A percentile compares a stretch with the other conserved stretches of the same genome.
These are phyloP conservation scores for Gloeostereum incarnatum DNA, from an alignment of 768 basidiomycete species.

Conservation along the genomic window DNA sequence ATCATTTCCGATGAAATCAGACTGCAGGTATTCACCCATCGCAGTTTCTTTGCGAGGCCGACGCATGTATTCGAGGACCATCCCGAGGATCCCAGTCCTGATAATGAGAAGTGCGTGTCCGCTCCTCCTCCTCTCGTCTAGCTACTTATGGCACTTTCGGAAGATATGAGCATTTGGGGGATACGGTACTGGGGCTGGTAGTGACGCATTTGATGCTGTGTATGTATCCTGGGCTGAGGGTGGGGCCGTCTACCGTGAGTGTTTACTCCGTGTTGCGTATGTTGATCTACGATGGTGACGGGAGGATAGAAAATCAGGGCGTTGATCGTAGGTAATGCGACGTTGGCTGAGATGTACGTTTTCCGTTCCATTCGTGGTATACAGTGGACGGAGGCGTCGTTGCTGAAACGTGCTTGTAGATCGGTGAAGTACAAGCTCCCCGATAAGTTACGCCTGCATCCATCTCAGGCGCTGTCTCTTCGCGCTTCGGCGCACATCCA, in stretches of 20 bases:
- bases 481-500: conserved; percentile 63
- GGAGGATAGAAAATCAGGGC: conserved; percentile 63
- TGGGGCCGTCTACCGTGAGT: conserved; percentile 70
- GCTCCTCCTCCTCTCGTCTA: neutral
- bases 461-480: conserved; percentile 64
- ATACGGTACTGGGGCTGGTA: conserved; percentile 58
- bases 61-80: conserved; percentile 72
- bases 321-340: conserved; percentile 65
- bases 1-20: conserved; percentile 38
- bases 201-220: conserved; percentile 59
- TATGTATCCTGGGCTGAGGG: conserved; percentile 58
- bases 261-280: conserved; percentile 7
- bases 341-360: conserved; percentile 60
- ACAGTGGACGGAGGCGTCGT: neutral
- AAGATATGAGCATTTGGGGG: conserved; percentile 73
- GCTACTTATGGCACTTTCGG: conserved; percentile 3
- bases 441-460: conserved; percentile 52
- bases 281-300: conserved; percentile 6
- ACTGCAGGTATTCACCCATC: conserved; percentile 65
- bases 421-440: conserved; percentile 59
- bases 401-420: conserved; percentile 19
- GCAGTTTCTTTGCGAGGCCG: conserved; percentile 60
- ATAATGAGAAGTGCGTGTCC: conserved; percentile 64
- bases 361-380: neutral
- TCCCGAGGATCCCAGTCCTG: conserved; percentile 63